phyloP scores from a whole-genome alignment of 495 filamentous ascomycete genomes.

The Penicillium bovifimosum region DNA sequence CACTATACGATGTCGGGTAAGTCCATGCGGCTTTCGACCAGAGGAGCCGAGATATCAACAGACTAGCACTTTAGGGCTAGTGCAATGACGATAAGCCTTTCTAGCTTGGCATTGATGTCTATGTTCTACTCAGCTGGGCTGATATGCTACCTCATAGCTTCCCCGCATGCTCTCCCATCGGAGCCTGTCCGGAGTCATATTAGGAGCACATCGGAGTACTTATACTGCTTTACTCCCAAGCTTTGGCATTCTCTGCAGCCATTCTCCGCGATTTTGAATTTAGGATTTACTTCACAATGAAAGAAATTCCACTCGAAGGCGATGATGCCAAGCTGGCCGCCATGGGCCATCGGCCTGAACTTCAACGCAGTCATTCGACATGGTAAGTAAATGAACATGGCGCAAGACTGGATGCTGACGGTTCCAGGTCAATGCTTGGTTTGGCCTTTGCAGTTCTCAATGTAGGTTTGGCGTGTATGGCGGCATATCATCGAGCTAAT shows the following conservation, averaged over 20 bases:
- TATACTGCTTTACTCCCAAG: not conserved
- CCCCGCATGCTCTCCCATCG: not conserved
- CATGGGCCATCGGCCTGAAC: conserved; percentile 56
- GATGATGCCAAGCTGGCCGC: conserved; percentile 47
- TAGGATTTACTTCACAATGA: conserved; percentile 8
- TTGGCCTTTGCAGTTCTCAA: conserved; percentile 45
- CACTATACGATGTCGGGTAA: conserved; percentile 10
- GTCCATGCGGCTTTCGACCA: conserved; percentile 20
- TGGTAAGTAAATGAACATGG: conserved; percentile 17
- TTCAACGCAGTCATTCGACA: conserved; percentile 49
- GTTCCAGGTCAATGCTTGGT: conserved; percentile 37
- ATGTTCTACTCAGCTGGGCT: not conserved
- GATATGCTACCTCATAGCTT: not conserved
- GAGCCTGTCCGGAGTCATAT: not conserved
- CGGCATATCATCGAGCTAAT: not conserved
- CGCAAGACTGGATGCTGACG: not conserved
- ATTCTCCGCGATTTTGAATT: not conserved
- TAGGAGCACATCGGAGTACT: not conserved
- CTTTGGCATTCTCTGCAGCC: not conserved
- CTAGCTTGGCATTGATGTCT: not conserved
- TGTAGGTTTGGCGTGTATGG: conserved; percentile 12
- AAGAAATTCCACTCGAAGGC: conserved; percentile 19
- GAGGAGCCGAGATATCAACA: conserved; percentile 9
- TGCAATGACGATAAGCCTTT: not conserved
- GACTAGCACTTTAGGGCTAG: not conserved